These are phyloP conservation scores for Uncinocarpus reesii DNA, from an alignment of 2,329 filamentous ascomycete species.

Conservation along the genomic window DNA sequence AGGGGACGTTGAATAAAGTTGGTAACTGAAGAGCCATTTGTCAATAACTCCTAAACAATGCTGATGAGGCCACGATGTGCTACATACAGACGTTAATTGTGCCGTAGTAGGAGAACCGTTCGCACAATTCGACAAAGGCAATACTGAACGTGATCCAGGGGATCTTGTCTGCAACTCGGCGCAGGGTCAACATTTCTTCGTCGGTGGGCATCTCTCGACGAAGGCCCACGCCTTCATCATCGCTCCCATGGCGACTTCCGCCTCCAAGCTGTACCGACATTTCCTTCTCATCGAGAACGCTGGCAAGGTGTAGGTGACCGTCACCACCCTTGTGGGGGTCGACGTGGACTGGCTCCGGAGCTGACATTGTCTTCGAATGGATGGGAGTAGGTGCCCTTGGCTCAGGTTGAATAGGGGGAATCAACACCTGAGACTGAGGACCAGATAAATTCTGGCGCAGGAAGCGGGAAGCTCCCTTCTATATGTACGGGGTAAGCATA, in stretches of 20 bases:
- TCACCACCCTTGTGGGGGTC: slow-evolving; percentile 2
- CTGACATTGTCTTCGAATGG: slow-evolving; percentile 8
- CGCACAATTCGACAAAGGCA: slow-evolving; percentile 62
- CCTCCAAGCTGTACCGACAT: slow-evolving; percentile 10
- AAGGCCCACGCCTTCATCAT: slow-evolving; percentile 13
- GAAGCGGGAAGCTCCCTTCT: slow-evolving; percentile 9
- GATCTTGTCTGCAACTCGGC: slow-evolving; percentile 37
- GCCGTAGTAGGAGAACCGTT: slow-evolving; percentile 70
- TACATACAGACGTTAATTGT: slow-evolving; percentile 54
- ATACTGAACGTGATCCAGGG: slow-evolving; percentile 58
- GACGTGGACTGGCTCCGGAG: neutral
- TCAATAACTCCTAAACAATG: neutral
- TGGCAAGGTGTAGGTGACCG: neutral
- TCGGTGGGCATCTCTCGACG: slow-evolving; percentile 21
- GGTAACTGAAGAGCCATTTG: slow-evolving; percentile 36
- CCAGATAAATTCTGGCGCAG: slow-evolving; percentile 10
- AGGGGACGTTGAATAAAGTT: slow-evolving; percentile 53
- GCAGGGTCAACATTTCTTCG: slow-evolving; percentile 28
- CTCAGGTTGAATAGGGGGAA: neutral
- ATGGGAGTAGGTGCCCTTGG: slow-evolving; percentile 1
- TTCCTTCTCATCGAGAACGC: slow-evolving; percentile 15
- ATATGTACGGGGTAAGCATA: slow-evolving; percentile 13
- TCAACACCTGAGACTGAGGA: slow-evolving; percentile 10
- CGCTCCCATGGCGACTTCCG: slow-evolving; percentile 14
- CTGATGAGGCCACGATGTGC: too few species aligned